Evolutionary conservation across 163 green algal species (phyloP).

Genomic region (Smithsoniella earleae): DNA sequence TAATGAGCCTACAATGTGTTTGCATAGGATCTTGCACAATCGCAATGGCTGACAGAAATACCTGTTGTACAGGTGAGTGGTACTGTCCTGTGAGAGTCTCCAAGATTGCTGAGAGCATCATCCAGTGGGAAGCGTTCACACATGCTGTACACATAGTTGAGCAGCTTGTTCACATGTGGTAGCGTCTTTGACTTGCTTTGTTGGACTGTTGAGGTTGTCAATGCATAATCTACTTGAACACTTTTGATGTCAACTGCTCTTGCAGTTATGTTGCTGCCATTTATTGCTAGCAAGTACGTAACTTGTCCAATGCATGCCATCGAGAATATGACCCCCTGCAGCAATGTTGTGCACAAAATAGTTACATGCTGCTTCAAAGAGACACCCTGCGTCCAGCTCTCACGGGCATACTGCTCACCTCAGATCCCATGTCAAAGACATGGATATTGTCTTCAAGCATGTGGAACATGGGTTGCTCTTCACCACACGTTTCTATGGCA

Average conservation of each 20-base stretch:
- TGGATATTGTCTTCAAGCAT: not conserved
- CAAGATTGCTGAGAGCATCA: not conserved
- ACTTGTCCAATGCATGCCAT: not conserved
- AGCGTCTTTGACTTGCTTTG: not conserved
- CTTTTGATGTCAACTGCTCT: not conserved
- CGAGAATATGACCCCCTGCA: not conserved
- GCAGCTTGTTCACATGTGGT: not conserved
- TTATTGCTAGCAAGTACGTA: constrained; percentile 1
- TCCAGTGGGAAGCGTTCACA: constrained; percentile 7
- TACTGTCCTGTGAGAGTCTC: not conserved
- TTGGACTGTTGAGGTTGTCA: not conserved
- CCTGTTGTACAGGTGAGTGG: not conserved
- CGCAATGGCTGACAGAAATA: not conserved
- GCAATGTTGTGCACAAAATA: not conserved
- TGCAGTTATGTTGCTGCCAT: not conserved
- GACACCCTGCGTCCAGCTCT: not conserved
- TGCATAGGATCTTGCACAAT: not conserved
- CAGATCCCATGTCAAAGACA: not conserved
- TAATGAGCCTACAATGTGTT: not conserved
- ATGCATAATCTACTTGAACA: not conserved
- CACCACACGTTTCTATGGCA: not conserved
- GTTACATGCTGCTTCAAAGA: not conserved
- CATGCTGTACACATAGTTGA: constrained; percentile 7
- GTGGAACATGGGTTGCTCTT: not conserved
- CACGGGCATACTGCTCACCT: not conserved